A percentile compares a stretch with the other conserved stretches of the same genome.
Conservation (phyloP, 495 filamentous ascomycete species). For the Penicillium goetzii region DNA sequence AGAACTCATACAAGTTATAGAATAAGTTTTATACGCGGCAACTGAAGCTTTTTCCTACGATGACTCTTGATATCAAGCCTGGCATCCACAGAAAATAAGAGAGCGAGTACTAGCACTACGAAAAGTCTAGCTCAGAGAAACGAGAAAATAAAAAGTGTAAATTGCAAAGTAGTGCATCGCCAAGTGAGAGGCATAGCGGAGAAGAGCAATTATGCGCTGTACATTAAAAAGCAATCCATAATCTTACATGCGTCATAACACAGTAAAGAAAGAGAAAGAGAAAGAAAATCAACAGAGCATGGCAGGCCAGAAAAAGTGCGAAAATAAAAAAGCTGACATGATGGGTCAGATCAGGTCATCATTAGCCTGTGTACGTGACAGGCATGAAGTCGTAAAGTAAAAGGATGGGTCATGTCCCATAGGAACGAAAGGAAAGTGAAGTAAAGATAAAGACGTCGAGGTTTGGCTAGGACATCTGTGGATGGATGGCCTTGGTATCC, state of each 20-base stretch:
- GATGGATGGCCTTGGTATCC: too few relatives aligned
- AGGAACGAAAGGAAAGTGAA: not conserved
- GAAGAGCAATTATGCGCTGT: conserved; percentile 16
- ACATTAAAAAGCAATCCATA: conserved; percentile 22
- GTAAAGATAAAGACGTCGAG: not conserved
- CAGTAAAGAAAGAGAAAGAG: not conserved
- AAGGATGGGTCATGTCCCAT: not conserved
- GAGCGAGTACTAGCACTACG: too few relatives aligned
- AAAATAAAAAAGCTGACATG: not conserved
- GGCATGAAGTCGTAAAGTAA: not conserved
- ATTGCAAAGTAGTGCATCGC: not conserved
- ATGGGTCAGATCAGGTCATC: not conserved
- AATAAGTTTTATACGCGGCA: too few relatives aligned
- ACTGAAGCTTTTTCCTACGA: too few relatives aligned
- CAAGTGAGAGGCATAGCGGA: not conserved
- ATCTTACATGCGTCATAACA: conserved; percentile 19
- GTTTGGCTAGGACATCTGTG: not conserved
- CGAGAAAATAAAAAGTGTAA: not conserved
- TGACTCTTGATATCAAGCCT: too few relatives aligned
- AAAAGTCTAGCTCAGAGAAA: too few relatives aligned
- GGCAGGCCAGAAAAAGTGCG: not conserved
- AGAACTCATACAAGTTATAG: too few relatives aligned
- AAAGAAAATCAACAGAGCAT: not conserved
- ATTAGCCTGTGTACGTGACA: conserved; percentile 6
- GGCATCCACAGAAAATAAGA: too few relatives aligned